phyloP scores from a whole-genome alignment of 179 eudicot genomes.

The Beta lomatogona region DNA sequence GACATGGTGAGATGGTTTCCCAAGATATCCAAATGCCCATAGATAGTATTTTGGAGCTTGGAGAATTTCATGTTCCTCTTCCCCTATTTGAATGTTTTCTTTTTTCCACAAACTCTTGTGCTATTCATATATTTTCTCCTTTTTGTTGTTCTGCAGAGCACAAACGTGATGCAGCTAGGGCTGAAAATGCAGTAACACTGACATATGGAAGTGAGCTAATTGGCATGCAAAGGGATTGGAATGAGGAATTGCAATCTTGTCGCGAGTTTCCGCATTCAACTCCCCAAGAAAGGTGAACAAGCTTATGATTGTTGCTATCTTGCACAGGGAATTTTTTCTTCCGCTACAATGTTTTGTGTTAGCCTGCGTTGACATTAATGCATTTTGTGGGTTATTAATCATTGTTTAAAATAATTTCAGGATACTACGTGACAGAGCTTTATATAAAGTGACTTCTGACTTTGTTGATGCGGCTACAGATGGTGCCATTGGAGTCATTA shows the following conservation, averaged over 20 bases:
- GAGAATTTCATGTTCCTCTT: conserved; percentile 2
- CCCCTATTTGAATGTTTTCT: neutral
- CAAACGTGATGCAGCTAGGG: conserved; percentile 93
- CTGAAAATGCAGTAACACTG: conserved; percentile 82
- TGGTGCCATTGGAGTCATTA: conserved; percentile 96
- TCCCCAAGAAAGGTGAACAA: conserved; percentile 75
- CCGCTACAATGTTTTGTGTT: conserved; percentile 4
- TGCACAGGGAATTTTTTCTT: neutral
- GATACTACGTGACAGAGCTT: conserved; percentile 93
- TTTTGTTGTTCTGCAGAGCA: conserved; percentile 57
- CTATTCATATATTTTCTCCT: conserved; percentile 15
- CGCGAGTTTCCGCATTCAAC: conserved; percentile 90
- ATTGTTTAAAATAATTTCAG: conserved; percentile 36
- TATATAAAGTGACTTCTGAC: conserved; percentile 95
- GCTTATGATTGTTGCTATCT: conserved; percentile 1
- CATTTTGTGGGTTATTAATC: neutral
- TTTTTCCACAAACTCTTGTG: neutral
- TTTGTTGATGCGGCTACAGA: conserved; percentile 96
- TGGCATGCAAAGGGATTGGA: conserved; percentile 99
- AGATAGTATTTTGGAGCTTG: neutral
- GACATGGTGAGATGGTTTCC: too few species aligned
- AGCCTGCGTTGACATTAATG: neutral
- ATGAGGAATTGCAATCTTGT: conserved; percentile 96
- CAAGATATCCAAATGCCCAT: neutral
- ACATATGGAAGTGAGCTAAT: conserved; percentile 95